Evolutionary conservation across 495 filamentous ascomycete genomes (phyloP).

Genomic region (Penicillium maclennaniae): DNA sequence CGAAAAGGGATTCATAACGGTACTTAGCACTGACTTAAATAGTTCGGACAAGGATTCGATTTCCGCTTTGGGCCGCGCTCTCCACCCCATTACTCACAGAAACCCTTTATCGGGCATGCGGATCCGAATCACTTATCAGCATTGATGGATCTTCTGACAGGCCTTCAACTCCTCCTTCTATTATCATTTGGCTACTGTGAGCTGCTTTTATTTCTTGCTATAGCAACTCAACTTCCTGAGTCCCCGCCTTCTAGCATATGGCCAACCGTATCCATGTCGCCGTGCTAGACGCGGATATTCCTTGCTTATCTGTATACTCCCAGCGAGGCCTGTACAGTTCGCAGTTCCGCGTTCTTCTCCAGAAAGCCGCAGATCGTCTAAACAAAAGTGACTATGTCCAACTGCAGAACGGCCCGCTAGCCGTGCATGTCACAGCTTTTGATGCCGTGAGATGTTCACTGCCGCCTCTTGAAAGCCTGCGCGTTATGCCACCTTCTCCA

Average conservation of each 20-base stretch:
- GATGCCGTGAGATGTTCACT: constrained; percentile 34
- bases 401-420: constrained; percentile 11
- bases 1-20: not conserved
- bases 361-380: constrained; percentile 30
- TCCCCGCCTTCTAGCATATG: constrained; percentile 4
- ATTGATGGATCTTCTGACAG: not conserved
- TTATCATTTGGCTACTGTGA: not conserved
- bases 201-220: not conserved
- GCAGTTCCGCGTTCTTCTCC: constrained; percentile 34
- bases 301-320: constrained; percentile 33
- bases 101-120: constrained; percentile 18
- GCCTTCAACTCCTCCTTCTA: not conserved
- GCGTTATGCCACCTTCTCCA: constrained; percentile 9
- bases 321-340: constrained; percentile 38
- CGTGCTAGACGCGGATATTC: constrained; percentile 39
- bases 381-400: constrained; percentile 13
- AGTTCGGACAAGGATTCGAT: constrained; percentile 8
- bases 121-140: constrained; percentile 14
- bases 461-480: constrained; percentile 28
- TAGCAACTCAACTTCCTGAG: not conserved
- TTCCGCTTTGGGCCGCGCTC: constrained; percentile 15
- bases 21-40: not conserved
- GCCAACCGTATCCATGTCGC: constrained; percentile 36
- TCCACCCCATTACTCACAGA: constrained; percentile 18
- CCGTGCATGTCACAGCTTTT: constrained; percentile 35